These are phyloP conservation scores for Marasmius oreades DNA, from an alignment of 1,284 basidiomycete genomes.

Conservation along the genomic window DNA sequence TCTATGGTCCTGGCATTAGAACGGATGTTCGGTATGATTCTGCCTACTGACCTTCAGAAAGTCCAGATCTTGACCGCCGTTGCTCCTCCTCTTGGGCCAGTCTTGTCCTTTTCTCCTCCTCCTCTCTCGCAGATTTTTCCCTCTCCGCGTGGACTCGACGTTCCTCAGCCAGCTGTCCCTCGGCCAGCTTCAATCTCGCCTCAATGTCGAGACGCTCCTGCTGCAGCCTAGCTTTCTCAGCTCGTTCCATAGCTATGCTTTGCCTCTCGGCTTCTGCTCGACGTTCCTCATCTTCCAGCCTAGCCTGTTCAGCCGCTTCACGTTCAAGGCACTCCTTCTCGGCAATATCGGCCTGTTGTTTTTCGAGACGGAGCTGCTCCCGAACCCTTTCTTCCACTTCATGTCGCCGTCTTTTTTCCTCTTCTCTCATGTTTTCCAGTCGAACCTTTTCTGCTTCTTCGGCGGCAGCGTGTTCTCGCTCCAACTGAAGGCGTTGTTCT, in stretches of 20 bases:
- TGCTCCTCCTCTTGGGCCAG: conserved; percentile 11
- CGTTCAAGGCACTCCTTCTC: conserved; percentile 28
- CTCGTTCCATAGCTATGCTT: conserved; percentile 25
- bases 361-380: conserved; percentile 26
- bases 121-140: conserved; percentile 32
- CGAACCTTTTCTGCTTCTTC: conserved; percentile 28
- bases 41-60: conserved; percentile 11
- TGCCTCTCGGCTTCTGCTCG: conserved; percentile 31
- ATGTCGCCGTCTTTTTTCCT: conserved; percentile 31
- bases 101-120: conserved; percentile 21
- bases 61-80: conserved; percentile 30
- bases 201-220: conserved; percentile 17
- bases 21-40: background rate
- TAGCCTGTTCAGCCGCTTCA: conserved; percentile 28
- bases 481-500: background rate
- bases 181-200: conserved; percentile 7
- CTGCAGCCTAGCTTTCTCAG: conserved; percentile 22
- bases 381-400: conserved; percentile 29
- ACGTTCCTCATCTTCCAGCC: conserved; percentile 29
- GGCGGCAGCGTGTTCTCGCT: conserved; percentile 23
- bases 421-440: conserved; percentile 27
- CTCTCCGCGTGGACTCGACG: conserved; percentile 27
- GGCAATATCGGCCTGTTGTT: background rate
- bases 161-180: conserved; percentile 24
- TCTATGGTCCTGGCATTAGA: background rate